A percentile compares a stretch with the other conserved stretches of the same genome.
Evolutionary conservation across 352 stramenopile species (phyloP).

Genomic region (Blastocystis sp.): DNA sequence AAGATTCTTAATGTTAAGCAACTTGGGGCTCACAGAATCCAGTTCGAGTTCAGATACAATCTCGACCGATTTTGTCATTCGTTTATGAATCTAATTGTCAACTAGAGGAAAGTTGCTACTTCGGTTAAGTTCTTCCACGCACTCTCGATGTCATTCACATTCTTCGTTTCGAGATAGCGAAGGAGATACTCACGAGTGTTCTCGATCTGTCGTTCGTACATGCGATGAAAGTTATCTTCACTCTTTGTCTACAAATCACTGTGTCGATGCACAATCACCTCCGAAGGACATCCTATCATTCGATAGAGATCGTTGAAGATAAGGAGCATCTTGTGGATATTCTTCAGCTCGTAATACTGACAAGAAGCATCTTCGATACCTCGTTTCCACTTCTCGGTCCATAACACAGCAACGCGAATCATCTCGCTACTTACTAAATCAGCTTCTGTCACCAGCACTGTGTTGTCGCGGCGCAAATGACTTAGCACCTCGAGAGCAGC

Average conservation of each 20-base stretch:
- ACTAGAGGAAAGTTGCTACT: not conserved
- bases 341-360: conserved; percentile 83
- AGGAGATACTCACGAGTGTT: conserved; percentile 39
- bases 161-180: conserved; percentile 35
- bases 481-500: conserved; percentile 90
- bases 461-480: conserved; percentile 83
- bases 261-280: not conserved
- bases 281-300: conserved; percentile 11
- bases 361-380: conserved; percentile 91
- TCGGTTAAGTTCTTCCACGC: conserved; percentile 57
- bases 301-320: conserved; percentile 57
- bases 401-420: conserved; percentile 95
- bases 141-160: conserved; percentile 55
- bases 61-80: conserved; percentile 69
- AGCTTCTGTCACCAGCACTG: conserved; percentile 88
- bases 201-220: conserved; percentile 58
- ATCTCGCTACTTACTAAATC: conserved; percentile 90
- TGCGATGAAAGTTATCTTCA: conserved; percentile 58
- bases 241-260: conserved; percentile 27
- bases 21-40: conserved; percentile 84
- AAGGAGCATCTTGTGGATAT: conserved; percentile 49
- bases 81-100: conserved; percentile 54
- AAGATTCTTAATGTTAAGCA: conserved; percentile 83
- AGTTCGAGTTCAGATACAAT: conserved; percentile 89
- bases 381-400: conserved; percentile 96